phyloP scores from a whole-genome alignment of 2,329 filamentous ascomycete genomes.

The Neodidymelliopsis sp. region DNA sequence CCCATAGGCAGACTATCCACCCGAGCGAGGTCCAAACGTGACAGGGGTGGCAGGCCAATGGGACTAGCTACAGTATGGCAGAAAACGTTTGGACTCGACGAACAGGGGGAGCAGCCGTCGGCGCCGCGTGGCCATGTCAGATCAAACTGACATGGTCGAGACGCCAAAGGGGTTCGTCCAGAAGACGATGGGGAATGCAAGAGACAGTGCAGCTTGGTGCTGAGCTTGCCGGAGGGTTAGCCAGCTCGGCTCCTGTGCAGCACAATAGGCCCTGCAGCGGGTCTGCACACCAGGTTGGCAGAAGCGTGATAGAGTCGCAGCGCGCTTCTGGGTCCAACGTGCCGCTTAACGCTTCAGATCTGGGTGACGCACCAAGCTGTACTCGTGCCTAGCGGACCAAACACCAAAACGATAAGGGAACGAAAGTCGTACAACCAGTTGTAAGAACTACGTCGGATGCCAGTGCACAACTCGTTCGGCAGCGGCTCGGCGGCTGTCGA shows the following conservation, averaged over 20 bases:
- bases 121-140: slow-evolving; percentile 38
- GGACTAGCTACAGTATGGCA: slow-evolving; percentile 2
- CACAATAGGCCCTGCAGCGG: slow-evolving; percentile 14
- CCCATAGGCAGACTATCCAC: slow-evolving; percentile 11
- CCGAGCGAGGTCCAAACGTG: slow-evolving; percentile 17
- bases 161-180: slow-evolving; percentile 7
- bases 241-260: not conserved
- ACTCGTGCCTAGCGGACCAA: slow-evolving; percentile 10
- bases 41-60: slow-evolving; percentile 16
- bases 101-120: slow-evolving; percentile 27
- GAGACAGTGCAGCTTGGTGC: not conserved
- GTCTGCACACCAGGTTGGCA: slow-evolving; percentile 19
- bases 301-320: slow-evolving; percentile 19
- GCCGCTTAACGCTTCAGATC: slow-evolving; percentile 29
- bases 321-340: slow-evolving; percentile 22
- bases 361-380: slow-evolving; percentile 12
- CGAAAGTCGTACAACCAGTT: slow-evolving; percentile 19
- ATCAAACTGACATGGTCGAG: slow-evolving; percentile 27
- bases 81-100: slow-evolving; percentile 9
- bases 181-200: slow-evolving; percentile 6
- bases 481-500: slow-evolving; percentile 24
- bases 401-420: slow-evolving; percentile 10
- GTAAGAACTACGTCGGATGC: slow-evolving; percentile 17
- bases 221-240: not conserved
- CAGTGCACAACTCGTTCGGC: slow-evolving; percentile 16